Conservation (phyloP, 257 asterid species). For the Paulownia fortunei region DNA sequence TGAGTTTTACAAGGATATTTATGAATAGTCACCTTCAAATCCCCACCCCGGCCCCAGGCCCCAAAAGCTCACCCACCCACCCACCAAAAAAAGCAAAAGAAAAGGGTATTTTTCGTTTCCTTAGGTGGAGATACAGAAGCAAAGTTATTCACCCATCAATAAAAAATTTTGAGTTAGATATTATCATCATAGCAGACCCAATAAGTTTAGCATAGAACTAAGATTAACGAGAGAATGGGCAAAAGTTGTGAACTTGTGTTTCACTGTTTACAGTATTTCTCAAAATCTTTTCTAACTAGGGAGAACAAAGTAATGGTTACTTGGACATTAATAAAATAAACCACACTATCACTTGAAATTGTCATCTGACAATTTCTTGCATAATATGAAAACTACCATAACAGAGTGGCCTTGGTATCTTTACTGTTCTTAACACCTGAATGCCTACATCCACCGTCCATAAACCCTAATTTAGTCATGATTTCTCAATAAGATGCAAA, state of each 20-base stretch:
- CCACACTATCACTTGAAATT: slow-evolving; percentile 21
- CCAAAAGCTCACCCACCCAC: neutral
- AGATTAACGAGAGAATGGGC: slow-evolving; percentile 13
- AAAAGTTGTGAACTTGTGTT: slow-evolving; percentile 1
- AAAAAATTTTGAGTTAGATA: neutral
- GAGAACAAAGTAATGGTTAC: slow-evolving; percentile 2
- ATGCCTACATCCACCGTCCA: slow-evolving; percentile 12
- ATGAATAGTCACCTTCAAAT: neutral
- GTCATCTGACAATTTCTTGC: neutral
- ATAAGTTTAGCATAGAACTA: neutral
- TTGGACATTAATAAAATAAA: neutral
- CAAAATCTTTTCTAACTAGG: neutral
- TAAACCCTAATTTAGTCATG: neutral
- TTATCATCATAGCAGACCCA: neutral
- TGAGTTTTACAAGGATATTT: neutral
- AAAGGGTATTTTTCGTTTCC: neutral
- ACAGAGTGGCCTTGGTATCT: slow-evolving; percentile 15
- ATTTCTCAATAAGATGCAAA: neutral
- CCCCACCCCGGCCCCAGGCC: neutral
- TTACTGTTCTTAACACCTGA: neutral
- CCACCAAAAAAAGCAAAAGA: neutral
- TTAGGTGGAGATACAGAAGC: neutral
- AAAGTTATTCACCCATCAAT: neutral
- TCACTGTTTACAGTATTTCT: neutral
- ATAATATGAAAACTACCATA: neutral